A percentile compares a stretch with the other conserved stretches of the same genome.
Conservation (phyloP, 2,329 filamentous ascomycete species). For the Pseudocercospora pini-densiflorae region DNA sequence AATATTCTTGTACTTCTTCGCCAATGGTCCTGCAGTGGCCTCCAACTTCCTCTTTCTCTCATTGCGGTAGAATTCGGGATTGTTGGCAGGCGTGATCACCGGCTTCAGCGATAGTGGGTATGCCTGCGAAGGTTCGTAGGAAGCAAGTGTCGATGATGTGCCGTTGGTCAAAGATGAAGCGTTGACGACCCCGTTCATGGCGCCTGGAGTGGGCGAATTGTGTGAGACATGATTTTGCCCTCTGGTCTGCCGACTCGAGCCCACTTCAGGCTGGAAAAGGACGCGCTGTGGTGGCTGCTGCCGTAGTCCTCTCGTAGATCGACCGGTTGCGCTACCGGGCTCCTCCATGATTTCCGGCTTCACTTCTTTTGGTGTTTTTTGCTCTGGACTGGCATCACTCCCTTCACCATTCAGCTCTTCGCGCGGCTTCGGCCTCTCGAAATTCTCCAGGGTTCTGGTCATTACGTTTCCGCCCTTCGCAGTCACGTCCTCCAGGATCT, state of each 20-base stretch:
- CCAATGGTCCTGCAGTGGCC: constrained; percentile 46
- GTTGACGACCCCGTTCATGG: constrained; percentile 55
- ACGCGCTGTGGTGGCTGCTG: constrained; percentile 85
- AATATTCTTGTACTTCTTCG: constrained; percentile 55
- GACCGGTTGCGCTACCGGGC: constrained; percentile 44
- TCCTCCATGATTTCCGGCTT: constrained; percentile 57
- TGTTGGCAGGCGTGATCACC: constrained; percentile 75
- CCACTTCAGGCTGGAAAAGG: constrained; percentile 81
- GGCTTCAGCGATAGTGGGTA: constrained; percentile 71
- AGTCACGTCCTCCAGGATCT: constrained; percentile 79
- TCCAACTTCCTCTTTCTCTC: constrained; percentile 55
- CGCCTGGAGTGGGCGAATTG: constrained; percentile 49
- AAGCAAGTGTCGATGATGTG: constrained; percentile 61
- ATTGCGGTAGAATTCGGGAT: constrained; percentile 68
- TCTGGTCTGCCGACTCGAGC: constrained; percentile 66
- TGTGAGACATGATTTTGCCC: constrained; percentile 44
- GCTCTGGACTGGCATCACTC: constrained; percentile 49
- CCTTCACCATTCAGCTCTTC: constrained; percentile 60
- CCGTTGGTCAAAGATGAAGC: constrained; percentile 32
- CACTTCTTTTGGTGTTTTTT: constrained; percentile 57
- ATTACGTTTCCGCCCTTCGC: constrained; percentile 83
- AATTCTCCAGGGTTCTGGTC: constrained; percentile 79
- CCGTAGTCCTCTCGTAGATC: constrained; percentile 50
- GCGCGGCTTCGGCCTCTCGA: constrained; percentile 55
- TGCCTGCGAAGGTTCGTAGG: constrained; percentile 69